These are phyloP conservation scores for Alliaria petiolata DNA, from an alignment of 345 rosid genomes.

Conservation along the genomic window DNA sequence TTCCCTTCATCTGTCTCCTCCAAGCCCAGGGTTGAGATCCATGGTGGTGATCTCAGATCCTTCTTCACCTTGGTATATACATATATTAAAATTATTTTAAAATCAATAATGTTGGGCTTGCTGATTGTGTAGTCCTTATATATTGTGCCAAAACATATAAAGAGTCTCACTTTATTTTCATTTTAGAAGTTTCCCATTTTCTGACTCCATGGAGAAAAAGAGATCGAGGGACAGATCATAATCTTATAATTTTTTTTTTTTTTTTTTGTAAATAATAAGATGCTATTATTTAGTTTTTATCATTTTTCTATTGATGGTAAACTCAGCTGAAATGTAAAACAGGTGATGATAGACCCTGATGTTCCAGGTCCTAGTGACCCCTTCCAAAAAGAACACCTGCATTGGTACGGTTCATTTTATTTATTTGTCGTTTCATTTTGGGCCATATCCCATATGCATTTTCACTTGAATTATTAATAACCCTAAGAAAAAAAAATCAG, in stretches of 20 bases:
- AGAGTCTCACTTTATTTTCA: background rate
- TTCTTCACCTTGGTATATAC: conserved; percentile 60
- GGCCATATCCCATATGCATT: background rate
- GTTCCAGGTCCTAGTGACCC: conserved; percentile 78
- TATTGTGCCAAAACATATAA: background rate
- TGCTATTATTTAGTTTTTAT: background rate
- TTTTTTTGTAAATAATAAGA: background rate
- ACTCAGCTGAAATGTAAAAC: conserved; percentile 16
- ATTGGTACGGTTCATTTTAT: conserved; percentile 42
- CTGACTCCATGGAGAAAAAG: background rate
- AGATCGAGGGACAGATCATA: background rate
- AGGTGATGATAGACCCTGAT: conserved; percentile 75
- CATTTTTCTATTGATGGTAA: background rate
- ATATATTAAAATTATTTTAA: background rate
- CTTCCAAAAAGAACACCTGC: conserved; percentile 55
- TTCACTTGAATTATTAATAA: conserved; percentile 2
- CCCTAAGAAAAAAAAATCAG: no score
- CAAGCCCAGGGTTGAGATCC: conserved; percentile 52
- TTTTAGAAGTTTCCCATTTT: background rate
- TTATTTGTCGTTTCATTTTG: background rate
- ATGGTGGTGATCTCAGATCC: conserved; percentile 52
- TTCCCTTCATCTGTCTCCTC: conserved; percentile 41
- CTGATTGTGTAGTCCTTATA: background rate
- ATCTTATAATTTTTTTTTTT: background rate
- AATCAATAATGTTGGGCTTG: background rate